A percentile compares a stretch with the other conserved stretches of the same genome.
Evolutionary conservation across 345 rosid genomes (phyloP).

Genomic region (Hirschfeldia incana): DNA sequence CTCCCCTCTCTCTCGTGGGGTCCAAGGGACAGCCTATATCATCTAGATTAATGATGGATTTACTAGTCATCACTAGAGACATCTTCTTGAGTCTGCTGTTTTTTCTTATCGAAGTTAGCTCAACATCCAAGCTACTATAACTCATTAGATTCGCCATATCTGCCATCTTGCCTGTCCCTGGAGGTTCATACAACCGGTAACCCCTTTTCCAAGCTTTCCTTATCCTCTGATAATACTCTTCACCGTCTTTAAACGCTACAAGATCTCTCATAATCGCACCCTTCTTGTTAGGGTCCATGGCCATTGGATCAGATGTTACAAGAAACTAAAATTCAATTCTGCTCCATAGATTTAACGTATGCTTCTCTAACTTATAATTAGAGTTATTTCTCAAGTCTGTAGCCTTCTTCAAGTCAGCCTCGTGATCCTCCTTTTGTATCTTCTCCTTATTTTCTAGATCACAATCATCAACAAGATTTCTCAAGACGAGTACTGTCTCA

Average conservation of each 20-base stretch:
- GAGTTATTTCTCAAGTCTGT: not conserved
- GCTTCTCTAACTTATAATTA: too few relatives aligned
- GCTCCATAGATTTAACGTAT: too few relatives aligned
- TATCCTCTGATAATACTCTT: conserved; percentile 40
- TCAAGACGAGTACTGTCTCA: too few relatives aligned
- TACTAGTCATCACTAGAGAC: conserved; percentile 33
- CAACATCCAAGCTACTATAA: conserved; percentile 43
- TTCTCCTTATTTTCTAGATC: too few relatives aligned
- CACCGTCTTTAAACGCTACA: too few relatives aligned
- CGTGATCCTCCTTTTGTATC: too few relatives aligned
- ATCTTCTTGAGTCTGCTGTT: conserved; percentile 41
- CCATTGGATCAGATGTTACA: too few relatives aligned
- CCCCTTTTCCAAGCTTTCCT: conserved; percentile 32
- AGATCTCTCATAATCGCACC: too few relatives aligned
- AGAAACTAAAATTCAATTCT: too few relatives aligned
- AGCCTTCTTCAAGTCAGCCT: too few relatives aligned
- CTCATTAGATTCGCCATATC: conserved; percentile 45
- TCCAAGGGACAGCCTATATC: conserved; percentile 49
- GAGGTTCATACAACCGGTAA: conserved; percentile 42
- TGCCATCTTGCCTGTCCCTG: conserved; percentile 47
- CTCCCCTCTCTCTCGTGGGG: conserved; percentile 40
- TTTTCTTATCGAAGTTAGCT: conserved; percentile 31
- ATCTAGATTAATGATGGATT: conserved; percentile 47
- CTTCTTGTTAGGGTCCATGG: too few relatives aligned
- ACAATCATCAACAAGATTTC: too few relatives aligned